Percentiles rank a stretch among this genome's conserved stretches.
Conservation (phyloP, 768 basidiomycete genomes). For the Coprinellus micaceus region DNA sequence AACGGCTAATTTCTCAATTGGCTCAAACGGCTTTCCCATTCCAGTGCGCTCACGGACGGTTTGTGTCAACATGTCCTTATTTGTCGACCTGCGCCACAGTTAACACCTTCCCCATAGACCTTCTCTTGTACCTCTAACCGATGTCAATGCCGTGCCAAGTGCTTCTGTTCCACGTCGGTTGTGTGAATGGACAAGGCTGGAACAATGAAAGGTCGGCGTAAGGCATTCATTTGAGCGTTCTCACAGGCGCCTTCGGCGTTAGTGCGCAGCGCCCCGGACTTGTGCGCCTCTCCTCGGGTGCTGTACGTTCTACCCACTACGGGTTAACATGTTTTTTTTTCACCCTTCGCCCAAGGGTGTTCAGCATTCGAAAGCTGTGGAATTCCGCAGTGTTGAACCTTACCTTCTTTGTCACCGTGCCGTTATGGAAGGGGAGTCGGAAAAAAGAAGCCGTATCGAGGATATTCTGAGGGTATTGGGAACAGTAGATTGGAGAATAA, state of each 20-base stretch:
- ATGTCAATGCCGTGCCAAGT: slow-evolving; percentile 1
- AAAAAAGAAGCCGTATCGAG: neutral
- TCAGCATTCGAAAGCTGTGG: neutral
- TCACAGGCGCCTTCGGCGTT: slow-evolving; percentile 9
- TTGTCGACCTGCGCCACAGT: slow-evolving; percentile 5
- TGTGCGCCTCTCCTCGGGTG: neutral
- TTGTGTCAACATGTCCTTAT: slow-evolving; percentile 13
- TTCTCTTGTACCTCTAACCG: slow-evolving; percentile 37
- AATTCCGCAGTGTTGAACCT: neutral
- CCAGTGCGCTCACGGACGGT: slow-evolving; percentile 96
- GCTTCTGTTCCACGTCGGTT: slow-evolving; percentile 1
- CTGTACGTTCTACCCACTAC: neutral
- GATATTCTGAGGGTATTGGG: neutral
- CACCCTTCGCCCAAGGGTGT: neutral
- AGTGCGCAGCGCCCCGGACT: slow-evolving; percentile 4
- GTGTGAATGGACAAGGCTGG: slow-evolving; percentile 11
- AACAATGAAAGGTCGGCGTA: slow-evolving; percentile 1
- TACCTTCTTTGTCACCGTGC: slow-evolving; percentile 5
- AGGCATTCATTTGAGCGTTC: neutral
- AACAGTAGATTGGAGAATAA: neutral
- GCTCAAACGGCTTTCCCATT: slow-evolving; percentile 80
- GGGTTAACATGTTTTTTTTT: neutral
- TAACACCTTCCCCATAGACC: slow-evolving; percentile 26
- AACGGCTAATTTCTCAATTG: slow-evolving; percentile 62
- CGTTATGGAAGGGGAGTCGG: neutral